Base-by-base conservation (phyloP, 2,329 filamentous ascomycete genomes). In the Monosporascus sp. region DNA sequence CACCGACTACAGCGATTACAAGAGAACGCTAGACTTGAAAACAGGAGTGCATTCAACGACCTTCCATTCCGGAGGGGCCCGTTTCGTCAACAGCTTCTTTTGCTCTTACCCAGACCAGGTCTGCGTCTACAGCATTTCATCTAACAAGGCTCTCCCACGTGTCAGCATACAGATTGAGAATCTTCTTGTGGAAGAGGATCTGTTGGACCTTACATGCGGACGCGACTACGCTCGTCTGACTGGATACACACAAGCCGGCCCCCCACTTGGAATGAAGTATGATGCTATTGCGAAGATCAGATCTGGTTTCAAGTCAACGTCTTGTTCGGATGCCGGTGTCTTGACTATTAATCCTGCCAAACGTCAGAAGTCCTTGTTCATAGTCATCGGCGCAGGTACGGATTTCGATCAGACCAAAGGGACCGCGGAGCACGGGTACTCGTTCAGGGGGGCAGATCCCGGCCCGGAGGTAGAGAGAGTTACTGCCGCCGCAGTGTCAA, bases 381-480 rank as follows among this genome's bases (percentile, higher is more conserved):
- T 82, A 6, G 65, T 80, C 0, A 60, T 81, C 17, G 71, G 72
- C 5, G 73, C 70, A 1, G 70, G 65, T 6, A 80, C 78, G 1
- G 70, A 81, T 53, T 83, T 78, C 51, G 76, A 82, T 47, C 66
- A 74, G 50, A 74, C 67, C 3, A 74, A 75, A 36, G 79, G 80
- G 1, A 78, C 72, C 47, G 64, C 68, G 0, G 68, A 66, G 17
- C 60, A 60, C 52, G 60, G 65, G 11, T 82, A 72, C 60, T 76
- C 74, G 0, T 83, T 80, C 63, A 70, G 67, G 37, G 78, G 79
- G 2, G 62, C 62, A 1, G 74, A 81, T 52, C 79, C 79, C 1
- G 67, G 59, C 0, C 45, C 63, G 0, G 52, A 63, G 2, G 71
- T 82, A 0, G 65, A 73, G 36, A 52, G 57, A 1, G 59, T 65